These are phyloP conservation scores for Cyclotella atomus DNA, from an alignment of 108 stramenopile species.

Conservation along the genomic window DNA sequence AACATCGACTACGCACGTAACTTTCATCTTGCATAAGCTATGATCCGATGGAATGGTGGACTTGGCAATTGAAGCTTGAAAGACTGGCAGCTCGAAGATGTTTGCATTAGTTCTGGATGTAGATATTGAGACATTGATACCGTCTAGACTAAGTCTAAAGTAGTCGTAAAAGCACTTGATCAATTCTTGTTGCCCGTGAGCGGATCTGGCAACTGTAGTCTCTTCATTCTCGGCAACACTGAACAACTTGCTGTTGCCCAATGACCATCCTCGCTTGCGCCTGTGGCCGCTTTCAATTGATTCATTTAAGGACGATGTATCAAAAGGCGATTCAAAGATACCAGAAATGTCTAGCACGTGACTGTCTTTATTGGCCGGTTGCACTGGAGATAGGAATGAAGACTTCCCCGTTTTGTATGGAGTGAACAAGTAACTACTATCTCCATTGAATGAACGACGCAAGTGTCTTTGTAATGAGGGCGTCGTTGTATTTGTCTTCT, in stretches of 20 bases:
- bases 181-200: background rate
- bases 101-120: background rate
- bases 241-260: constrained; percentile 8
- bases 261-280: constrained; percentile 4
- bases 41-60: constrained; percentile 70
- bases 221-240: constrained; percentile 11
- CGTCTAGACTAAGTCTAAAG: constrained; percentile 36
- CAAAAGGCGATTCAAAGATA: constrained; percentile 3
- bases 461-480: background rate
- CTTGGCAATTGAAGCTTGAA: constrained; percentile 42
- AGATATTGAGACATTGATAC: constrained; percentile 18
- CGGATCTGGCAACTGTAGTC: background rate
- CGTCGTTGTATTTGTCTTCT: background rate
- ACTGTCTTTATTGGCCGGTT: background rate
- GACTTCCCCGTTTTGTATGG: background rate
- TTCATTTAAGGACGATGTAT: background rate
- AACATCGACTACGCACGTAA: constrained; percentile 21
- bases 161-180: constrained; percentile 63
- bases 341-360: background rate
- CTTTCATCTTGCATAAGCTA: constrained; percentile 47
- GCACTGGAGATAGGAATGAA: background rate
- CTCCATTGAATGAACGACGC: background rate
- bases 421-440: background rate
- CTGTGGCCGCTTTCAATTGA: constrained; percentile 8
- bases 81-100: constrained; percentile 39